Percentiles rank a stretch among this genome's conserved stretches.
phyloP scores from a whole-genome alignment of 169 alveolate species.

The Cryptosporidium sp. region DNA sequence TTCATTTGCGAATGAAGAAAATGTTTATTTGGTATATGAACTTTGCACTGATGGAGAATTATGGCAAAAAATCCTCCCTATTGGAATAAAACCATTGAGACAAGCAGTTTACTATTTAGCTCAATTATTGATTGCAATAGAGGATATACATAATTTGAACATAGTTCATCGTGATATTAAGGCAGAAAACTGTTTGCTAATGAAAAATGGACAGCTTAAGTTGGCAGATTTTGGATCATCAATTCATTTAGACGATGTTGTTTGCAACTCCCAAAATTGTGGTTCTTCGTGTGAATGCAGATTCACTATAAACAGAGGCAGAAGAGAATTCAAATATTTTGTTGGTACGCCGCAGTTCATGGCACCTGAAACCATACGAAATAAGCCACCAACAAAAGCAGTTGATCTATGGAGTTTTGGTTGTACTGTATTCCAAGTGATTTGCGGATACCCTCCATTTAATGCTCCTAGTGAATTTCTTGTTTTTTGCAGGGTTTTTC shows the following conservation, averaged over 20 bases:
- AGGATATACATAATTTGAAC: conserved; percentile 90
- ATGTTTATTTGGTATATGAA: conserved; percentile 34
- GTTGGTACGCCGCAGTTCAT: conserved; percentile 94
- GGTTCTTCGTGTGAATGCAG: conserved; percentile 45
- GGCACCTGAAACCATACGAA: conserved; percentile 93
- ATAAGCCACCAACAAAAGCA: conserved; percentile 86
- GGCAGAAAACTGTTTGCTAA: conserved; percentile 83
- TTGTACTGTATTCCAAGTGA: conserved; percentile 90
- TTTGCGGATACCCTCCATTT: conserved; percentile 84
- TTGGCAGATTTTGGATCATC: conserved; percentile 85
- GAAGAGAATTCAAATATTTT: conserved; percentile 85
- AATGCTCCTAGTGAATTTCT: conserved; percentile 75
- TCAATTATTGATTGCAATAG: conserved; percentile 88
- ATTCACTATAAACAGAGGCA: conserved; percentile 71
- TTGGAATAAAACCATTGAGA: conserved; percentile 47
- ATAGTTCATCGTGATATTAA: conserved; percentile 95
- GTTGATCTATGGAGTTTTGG: conserved; percentile 93
- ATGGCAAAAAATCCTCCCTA: conserved; percentile 57
- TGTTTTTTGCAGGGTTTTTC: conserved; percentile 57
- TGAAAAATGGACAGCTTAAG: conserved; percentile 34
- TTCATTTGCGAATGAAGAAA: conserved; percentile 42
- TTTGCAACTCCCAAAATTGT: conserved; percentile 35
- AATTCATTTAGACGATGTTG: conserved; percentile 78
- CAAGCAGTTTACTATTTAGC: conserved; percentile 70
- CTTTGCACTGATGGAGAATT: conserved; percentile 44